Conservation (phyloP, 441 rosid species). For the Gossypium gossypioides region DNA sequence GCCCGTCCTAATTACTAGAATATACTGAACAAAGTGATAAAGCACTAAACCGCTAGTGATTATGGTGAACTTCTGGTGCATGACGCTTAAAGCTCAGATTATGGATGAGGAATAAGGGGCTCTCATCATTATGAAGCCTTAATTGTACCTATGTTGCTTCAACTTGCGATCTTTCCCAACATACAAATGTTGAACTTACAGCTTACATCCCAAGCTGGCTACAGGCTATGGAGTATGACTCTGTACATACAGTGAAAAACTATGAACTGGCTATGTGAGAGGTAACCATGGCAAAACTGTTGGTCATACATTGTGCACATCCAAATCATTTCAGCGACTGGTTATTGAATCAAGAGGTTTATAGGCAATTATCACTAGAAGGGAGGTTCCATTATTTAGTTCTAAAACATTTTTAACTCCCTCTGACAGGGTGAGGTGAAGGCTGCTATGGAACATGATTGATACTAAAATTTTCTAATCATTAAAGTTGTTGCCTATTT, state of each 20-base stretch:
- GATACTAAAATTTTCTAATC: neutral
- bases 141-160: neutral
- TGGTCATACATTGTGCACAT: neutral
- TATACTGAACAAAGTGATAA: neutral
- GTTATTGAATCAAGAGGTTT: neutral
- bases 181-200: neutral
- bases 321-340: neutral
- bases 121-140: neutral
- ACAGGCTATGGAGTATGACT: neutral
- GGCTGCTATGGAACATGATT: neutral
- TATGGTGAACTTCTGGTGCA: neutral
- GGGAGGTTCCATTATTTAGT: neutral
- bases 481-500: neutral
- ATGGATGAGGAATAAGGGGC: neutral
- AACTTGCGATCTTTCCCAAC: neutral
- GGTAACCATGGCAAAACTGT: neutral
- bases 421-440: slow-evolving; percentile 3
- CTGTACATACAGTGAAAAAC: neutral
- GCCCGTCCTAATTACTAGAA: neutral
- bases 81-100: neutral
- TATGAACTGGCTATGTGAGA: neutral
- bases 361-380: neutral
- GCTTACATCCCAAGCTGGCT: neutral
- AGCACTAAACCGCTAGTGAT: neutral
- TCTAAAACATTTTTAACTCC: neutral